These are phyloP conservation scores for Tolypocladium tropicale DNA, from an alignment of 2,329 filamentous ascomycete genomes.

Conservation along the genomic window DNA sequence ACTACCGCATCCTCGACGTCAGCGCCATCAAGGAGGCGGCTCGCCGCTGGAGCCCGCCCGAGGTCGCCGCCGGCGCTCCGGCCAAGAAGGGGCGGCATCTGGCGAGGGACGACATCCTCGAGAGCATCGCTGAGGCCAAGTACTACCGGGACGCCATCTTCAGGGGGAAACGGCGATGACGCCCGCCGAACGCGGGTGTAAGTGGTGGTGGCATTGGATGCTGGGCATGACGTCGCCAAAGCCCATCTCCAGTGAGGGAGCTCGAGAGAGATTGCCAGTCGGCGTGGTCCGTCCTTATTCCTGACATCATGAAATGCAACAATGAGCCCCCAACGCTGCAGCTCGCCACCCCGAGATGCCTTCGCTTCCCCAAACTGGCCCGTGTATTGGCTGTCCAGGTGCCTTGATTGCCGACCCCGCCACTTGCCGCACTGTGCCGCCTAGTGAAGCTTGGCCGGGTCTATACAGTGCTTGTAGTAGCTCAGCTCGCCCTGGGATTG, in stretches of 20 bases:
- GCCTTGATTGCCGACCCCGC: too few relatives aligned
- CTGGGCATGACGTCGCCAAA: neutral
- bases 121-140: slow-evolving; percentile 85
- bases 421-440: neutral
- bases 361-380: neutral
- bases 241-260: neutral
- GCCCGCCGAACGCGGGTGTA: neutral
- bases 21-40: slow-evolving; percentile 88
- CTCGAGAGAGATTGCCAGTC: neutral
- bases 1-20: slow-evolving; percentile 87
- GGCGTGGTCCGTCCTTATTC: neutral
- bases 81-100: slow-evolving; percentile 69
- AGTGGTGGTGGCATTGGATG: neutral
- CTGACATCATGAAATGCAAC: neutral
- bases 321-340: neutral
- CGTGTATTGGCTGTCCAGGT: too few relatives aligned
- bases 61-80: slow-evolving; percentile 47
- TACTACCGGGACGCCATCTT: slow-evolving; percentile 73
- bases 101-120: slow-evolving; percentile 80
- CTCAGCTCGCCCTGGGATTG: neutral
- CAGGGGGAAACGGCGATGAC: slow-evolving; percentile 11
- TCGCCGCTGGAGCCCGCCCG: slow-evolving; percentile 57
- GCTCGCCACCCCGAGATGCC: neutral
- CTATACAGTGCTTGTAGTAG: neutral
- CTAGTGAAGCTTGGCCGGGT: neutral